Evolutionary conservation across 768 basidiomycete genomes (phyloP).

Genomic region (Mycena venus): DNA sequence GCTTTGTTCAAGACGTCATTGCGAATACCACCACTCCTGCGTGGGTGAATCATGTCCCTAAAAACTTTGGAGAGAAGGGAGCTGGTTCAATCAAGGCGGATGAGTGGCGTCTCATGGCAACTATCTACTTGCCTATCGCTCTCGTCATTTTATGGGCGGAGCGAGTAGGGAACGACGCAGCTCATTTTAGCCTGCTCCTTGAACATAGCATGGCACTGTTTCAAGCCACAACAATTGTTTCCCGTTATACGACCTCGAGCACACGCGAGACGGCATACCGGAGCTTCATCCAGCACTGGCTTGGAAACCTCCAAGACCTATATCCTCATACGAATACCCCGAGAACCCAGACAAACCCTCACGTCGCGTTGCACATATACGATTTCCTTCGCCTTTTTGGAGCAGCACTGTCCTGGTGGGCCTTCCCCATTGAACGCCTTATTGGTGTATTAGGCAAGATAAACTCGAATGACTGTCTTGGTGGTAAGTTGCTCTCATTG

Average conservation of each 20-base stretch:
- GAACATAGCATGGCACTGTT: conserved; percentile 44
- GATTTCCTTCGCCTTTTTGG: no score
- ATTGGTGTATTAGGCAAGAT: neutral
- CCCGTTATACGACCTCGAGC: conserved; percentile 24
- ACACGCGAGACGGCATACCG: conserved; percentile 26
- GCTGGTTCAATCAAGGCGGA: conserved; percentile 53
- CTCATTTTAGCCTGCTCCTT: conserved; percentile 29
- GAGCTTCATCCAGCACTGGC: conserved; percentile 35
- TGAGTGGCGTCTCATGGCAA: conserved; percentile 47
- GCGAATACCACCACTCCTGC: conserved; percentile 35
- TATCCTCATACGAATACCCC: neutral
- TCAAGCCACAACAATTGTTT: conserved; percentile 39
- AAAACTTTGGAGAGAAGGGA: conserved; percentile 39
- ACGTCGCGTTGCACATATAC: no score
- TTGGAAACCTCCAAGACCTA: conserved; percentile 18
- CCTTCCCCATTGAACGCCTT: neutral
- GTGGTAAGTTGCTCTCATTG: neutral
- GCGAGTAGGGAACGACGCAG: neutral
- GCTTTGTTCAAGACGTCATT: conserved; percentile 39
- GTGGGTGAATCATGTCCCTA: conserved; percentile 44
- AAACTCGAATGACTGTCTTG: neutral
- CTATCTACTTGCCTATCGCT: conserved; percentile 41
- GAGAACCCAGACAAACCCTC: neutral
- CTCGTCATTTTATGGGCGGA: conserved; percentile 51
- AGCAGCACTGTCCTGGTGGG: no score